Base-by-base conservation (phyloP, 805 yeast species). In the Yamadazyma ubonensis region DNA sequence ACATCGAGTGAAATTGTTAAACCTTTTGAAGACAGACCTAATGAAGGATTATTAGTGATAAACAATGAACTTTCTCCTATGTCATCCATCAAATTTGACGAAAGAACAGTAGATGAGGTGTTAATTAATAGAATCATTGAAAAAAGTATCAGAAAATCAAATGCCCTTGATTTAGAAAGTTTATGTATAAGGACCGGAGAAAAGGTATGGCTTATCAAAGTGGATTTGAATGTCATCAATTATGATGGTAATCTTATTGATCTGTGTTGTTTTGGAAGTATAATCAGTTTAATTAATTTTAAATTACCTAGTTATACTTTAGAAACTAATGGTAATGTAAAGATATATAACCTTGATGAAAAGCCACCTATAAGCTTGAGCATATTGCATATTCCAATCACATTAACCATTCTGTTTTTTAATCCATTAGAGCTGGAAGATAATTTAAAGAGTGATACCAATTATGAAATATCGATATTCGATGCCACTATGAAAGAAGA, bases 181-280 rank as follows among this genome's bases (percentile, higher is more conserved):
- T 65, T 93, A 32, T 91, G 98, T 65, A 87, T 93, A 32, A 77
- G 86, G 16, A 95, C 96, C 0, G 98, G 97, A 2, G 75, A 80
- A 39, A 83, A 87, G 49, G 89, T 95, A 56, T 93, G 99, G 99
- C 74, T 81, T 41, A 71, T 93, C 9, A 75, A 95, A 42, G 97
- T 95, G 0, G 97, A 90, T 56, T 79, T 93, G 12, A 95, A 89
- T 55, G 86, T 86, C 52, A 63, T 93, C 42, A 84, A 89, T 57
- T 88, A 79, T 55, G 99, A 93, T 61, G 99, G 99, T 29, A 95
- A 95, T 14, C 75, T 93, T 34, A 81, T 90, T 29, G 99, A 93
- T 60, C 85, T 88, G 5, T 83, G 91, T 29, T 86, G 96, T 63
- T 73, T 89, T 41, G 98, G 93, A 0, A 96, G 88, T 6, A 83